A percentile compares a stretch with the other conserved stretches of the same genome.
phyloP scores from a whole-genome alignment of 2,329 filamentous ascomycete species.

The Clarireedia paspali region DNA sequence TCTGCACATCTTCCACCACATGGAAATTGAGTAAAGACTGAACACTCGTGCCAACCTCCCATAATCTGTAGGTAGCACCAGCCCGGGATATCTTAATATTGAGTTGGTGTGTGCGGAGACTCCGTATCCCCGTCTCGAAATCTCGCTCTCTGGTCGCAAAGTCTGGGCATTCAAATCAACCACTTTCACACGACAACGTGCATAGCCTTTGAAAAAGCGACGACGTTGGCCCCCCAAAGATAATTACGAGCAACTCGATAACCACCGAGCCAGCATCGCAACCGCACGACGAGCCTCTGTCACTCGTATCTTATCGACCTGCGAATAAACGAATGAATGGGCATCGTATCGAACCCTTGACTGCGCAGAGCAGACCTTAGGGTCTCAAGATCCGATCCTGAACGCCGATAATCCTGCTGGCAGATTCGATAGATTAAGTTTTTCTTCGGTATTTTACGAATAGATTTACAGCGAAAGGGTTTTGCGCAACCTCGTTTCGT shows the following conservation, averaged over 20 bases:
- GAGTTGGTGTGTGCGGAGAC: background rate
- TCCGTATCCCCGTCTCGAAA: background rate
- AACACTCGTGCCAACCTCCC: too few species aligned
- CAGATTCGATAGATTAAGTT: background rate
- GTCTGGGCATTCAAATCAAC: background rate
- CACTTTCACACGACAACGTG: slow-evolving; percentile 8
- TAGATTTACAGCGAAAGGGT: background rate
- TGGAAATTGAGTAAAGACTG: too few species aligned
- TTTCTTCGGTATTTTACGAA: background rate
- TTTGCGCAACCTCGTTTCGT: background rate
- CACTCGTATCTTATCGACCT: too few species aligned
- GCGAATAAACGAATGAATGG: slow-evolving; percentile 14
- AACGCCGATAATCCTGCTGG: background rate
- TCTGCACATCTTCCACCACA: too few species aligned
- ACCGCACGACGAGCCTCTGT: background rate
- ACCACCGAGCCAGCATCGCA: background rate
- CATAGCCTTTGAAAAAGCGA: slow-evolving; percentile 3
- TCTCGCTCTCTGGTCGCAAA: slow-evolving; percentile 6
- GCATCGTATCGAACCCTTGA: slow-evolving; percentile 6
- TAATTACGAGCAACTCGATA: background rate
- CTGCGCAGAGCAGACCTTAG: background rate
- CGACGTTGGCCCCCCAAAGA: background rate
- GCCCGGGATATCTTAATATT: too few species aligned
- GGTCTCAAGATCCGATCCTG: background rate
- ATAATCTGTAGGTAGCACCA: too few species aligned